These are phyloP conservation scores for Camelina laxa DNA, from an alignment of 345 rosid species.

Conservation along the genomic window DNA sequence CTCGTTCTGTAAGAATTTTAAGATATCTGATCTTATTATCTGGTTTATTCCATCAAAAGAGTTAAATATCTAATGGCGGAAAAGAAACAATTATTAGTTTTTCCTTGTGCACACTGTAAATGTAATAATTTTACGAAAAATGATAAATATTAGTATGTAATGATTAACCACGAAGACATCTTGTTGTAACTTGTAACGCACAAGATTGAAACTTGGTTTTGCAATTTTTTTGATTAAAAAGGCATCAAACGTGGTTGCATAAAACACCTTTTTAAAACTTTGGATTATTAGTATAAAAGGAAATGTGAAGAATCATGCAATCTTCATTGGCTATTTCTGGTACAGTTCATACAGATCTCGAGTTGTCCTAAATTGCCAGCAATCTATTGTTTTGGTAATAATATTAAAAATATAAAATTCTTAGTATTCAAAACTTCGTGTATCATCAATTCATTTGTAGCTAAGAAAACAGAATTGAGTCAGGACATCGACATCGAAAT, in stretches of 20 bases:
- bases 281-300: slow-evolving; percentile 20
- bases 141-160: neutral
- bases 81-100: neutral
- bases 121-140: slow-evolving; percentile 16
- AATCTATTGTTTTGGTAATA: slow-evolving; percentile 26
- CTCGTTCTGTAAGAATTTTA: neutral
- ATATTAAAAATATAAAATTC: neutral
- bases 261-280: slow-evolving; percentile 29
- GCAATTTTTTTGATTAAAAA: neutral
- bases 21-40: neutral
- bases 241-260: slow-evolving; percentile 36
- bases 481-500: slow-evolving; percentile 40
- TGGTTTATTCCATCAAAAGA: neutral
- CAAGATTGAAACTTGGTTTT: slow-evolving; percentile 27
- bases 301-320: slow-evolving; percentile 25
- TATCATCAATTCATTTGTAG: neutral
- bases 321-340: slow-evolving; percentile 34
- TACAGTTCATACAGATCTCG: slow-evolving; percentile 16
- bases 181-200: slow-evolving; percentile 27
- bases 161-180: slow-evolving; percentile 19
- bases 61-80: neutral
- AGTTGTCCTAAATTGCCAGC: slow-evolving; percentile 6
- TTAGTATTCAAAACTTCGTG: neutral
- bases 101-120: neutral
- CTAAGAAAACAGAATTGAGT: slow-evolving; percentile 20